Percentiles rank a stretch among this genome's conserved stretches.
Evolutionary conservation across 176 grass and related monocot species (phyloP).

Genomic region (Juncus inflexus): DNA sequence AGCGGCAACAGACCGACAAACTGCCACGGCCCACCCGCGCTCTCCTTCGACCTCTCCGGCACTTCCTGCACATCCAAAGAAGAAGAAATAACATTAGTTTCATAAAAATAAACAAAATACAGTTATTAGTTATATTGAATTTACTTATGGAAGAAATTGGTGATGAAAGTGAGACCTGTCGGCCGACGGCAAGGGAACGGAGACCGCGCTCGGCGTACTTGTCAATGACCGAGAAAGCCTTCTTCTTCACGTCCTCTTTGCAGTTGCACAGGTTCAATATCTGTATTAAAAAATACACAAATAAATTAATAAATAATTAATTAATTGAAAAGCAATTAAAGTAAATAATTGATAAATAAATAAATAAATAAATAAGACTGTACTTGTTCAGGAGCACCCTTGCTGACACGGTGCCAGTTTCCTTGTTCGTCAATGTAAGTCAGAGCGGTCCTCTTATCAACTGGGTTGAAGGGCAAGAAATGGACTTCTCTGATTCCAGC

Average conservation of each 20-base stretch:
- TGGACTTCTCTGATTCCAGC: conserved; percentile 91
- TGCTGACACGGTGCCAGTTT: conserved; percentile 94
- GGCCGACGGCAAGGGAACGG: conserved; percentile 81
- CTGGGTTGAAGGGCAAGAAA: conserved; percentile 98
- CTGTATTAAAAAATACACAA: conserved; percentile 42
- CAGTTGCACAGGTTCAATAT: conserved; percentile 77
- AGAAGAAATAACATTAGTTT: not conserved
- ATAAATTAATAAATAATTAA: conserved; percentile 4
- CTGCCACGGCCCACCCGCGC: conserved; percentile 76
- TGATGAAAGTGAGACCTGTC: conserved; percentile 55
- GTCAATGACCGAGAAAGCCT: conserved; percentile 64
- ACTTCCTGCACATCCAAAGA: conserved; percentile 60
- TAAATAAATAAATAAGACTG: not conserved
- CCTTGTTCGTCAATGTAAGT: conserved; percentile 73
- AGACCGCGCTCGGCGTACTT: conserved; percentile 96
- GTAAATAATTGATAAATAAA: no score
- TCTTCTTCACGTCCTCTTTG: conserved; percentile 82
- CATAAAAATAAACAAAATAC: conserved; percentile 20
- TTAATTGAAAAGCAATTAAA: no score
- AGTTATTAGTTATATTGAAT: not conserved
- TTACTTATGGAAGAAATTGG: not conserved
- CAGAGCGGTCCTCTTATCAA: conserved; percentile 96
- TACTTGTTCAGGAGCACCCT: conserved; percentile 98
- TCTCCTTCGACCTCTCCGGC: conserved; percentile 79
- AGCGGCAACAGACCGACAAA: conserved; percentile 89